Evolutionary conservation across 2,329 filamentous ascomycete species (phyloP).

Genomic region (Aspergillus puulaauensis): DNA sequence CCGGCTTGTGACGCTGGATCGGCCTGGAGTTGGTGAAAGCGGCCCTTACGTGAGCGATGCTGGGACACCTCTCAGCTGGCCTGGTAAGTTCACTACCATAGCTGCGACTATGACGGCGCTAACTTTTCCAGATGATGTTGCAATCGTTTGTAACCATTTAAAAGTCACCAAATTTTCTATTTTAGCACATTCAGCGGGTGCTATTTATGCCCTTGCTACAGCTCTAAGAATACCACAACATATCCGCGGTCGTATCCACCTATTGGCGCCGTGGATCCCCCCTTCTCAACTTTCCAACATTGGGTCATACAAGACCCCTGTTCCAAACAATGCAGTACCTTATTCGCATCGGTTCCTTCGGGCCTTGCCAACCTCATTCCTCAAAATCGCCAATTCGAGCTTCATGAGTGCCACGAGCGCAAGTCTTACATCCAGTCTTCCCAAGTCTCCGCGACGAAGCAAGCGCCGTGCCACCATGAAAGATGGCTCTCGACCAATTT

Average conservation of each 20-base stretch:
- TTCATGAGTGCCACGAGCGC: slow-evolving; percentile 92
- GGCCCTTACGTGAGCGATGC: slow-evolving; percentile 79
- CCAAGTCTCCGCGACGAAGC: slow-evolving; percentile 61
- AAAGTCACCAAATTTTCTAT: slow-evolving; percentile 96
- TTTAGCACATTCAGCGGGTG: slow-evolving; percentile 90
- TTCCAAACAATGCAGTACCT: slow-evolving; percentile 82
- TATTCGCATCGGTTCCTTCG: slow-evolving; percentile 89
- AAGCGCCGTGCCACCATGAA: slow-evolving; percentile 56
- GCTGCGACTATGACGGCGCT: slow-evolving; percentile 6
- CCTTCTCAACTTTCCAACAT: slow-evolving; percentile 87
- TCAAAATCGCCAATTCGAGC: slow-evolving; percentile 92
- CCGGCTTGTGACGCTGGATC: slow-evolving; percentile 87
- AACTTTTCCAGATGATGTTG: slow-evolving; percentile 66
- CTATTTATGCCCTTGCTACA: slow-evolving; percentile 96
- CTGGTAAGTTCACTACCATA: slow-evolving; percentile 56
- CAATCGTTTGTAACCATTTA: slow-evolving; percentile 86
- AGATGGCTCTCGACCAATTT: slow-evolving; percentile 37
- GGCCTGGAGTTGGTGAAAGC: slow-evolving; percentile 90
- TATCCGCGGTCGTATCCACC: slow-evolving; percentile 88
- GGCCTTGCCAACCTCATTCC: slow-evolving; percentile 81
- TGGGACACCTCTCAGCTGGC: slow-evolving; percentile 88
- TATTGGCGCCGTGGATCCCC: slow-evolving; percentile 88
- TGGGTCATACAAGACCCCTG: slow-evolving; percentile 69
- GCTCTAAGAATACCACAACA: slow-evolving; percentile 94
- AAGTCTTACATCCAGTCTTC: slow-evolving; percentile 75